Conservation (phyloP, 805 yeast genomes). For the Isabelozyma heimii region DNA sequence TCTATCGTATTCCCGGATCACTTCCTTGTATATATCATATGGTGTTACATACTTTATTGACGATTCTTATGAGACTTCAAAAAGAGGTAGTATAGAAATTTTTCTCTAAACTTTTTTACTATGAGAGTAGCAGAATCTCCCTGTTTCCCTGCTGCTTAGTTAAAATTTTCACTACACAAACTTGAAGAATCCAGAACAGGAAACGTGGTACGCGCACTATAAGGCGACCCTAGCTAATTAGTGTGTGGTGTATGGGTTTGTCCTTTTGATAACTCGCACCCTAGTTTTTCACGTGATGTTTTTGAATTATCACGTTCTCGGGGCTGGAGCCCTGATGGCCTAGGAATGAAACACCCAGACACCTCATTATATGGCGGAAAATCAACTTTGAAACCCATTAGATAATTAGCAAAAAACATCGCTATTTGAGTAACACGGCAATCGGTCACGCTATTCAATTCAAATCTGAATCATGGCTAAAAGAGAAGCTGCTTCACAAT, state of each 20-base stretch:
- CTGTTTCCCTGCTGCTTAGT: neutral
- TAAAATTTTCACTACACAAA: neutral
- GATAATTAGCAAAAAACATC: neutral
- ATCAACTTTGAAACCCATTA: too few species aligned
- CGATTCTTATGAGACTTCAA: slow-evolving; percentile 22
- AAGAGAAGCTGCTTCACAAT: slow-evolving; percentile 64
- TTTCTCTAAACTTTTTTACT: neutral
- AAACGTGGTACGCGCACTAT: neutral
- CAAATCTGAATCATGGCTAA: slow-evolving; percentile 48
- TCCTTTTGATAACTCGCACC: neutral
- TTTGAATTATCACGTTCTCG: neutral
- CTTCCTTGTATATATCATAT: neutral
- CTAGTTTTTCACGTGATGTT: neutral
- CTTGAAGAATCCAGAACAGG: neutral
- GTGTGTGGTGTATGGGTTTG: neutral
- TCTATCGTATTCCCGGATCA: neutral
- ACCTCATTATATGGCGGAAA: neutral
- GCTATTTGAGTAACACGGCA: neutral
- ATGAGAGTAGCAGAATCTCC: neutral
- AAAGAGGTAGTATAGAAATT: slow-evolving; percentile 6
- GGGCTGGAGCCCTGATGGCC: neutral
- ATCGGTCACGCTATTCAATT: neutral
- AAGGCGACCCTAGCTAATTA: too few species aligned
- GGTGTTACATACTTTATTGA: slow-evolving; percentile 25
- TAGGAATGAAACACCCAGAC: neutral